Evolutionary conservation across 1,139 yeast species (phyloP).

Genomic region (Pichia terricola): DNA sequence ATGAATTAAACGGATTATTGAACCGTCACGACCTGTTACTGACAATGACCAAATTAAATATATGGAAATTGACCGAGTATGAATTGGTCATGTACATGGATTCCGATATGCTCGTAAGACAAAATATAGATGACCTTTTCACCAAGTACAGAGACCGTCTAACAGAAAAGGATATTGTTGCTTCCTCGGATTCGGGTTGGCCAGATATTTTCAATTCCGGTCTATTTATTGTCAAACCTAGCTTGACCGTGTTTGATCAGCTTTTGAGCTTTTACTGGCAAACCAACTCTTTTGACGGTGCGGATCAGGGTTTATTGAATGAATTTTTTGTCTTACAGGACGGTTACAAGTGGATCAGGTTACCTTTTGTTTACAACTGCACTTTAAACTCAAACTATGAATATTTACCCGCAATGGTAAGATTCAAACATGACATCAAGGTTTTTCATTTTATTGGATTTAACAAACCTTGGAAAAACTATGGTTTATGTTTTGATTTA

Average conservation of each 20-base stretch:
- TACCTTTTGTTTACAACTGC: conserved; percentile 80
- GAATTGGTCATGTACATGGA: conserved; percentile 66
- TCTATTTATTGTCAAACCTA: conserved; percentile 61
- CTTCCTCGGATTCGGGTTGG: conserved; percentile 92
- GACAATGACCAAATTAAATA: conserved; percentile 63
- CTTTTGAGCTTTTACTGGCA: conserved; percentile 32
- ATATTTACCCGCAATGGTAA: conserved; percentile 67
- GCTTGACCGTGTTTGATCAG: conserved; percentile 33
- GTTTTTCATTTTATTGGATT: conserved; percentile 78
- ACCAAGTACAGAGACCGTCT: conserved; percentile 8
- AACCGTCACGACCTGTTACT: conserved; percentile 66
- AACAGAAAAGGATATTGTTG: conserved; percentile 36
- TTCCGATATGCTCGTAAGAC: conserved; percentile 67
- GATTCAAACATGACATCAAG: conserved; percentile 47
- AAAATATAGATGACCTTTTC: conserved; percentile 34
- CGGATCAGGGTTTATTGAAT: conserved; percentile 89
- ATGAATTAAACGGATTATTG: conserved; percentile 27
- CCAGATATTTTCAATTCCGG: conserved; percentile 95
- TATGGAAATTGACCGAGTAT: conserved; percentile 53
- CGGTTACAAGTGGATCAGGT: conserved; percentile 44
- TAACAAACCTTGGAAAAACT: conserved; percentile 62
- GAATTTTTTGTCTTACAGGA: conserved; percentile 45
- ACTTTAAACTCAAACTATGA: conserved; percentile 69
- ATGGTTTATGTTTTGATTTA: conserved; percentile 7
- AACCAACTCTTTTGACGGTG: conserved; percentile 64